Conservation (phyloP, 805 yeast species). For the Lachancea waltii region DNA sequence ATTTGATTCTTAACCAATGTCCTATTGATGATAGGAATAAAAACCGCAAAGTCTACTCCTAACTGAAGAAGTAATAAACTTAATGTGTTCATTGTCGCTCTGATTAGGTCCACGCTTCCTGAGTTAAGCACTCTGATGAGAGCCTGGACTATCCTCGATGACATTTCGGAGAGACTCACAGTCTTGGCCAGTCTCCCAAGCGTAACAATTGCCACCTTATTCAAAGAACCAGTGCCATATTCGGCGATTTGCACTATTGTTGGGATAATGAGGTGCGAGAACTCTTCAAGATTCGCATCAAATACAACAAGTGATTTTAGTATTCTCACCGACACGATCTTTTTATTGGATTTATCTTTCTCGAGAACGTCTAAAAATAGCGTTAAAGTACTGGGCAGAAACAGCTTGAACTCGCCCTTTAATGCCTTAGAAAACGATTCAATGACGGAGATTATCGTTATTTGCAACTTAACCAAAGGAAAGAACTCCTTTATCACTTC, state of each 20-base stretch:
- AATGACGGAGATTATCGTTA: constrained; percentile 69
- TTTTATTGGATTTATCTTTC: constrained; percentile 55
- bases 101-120: constrained; percentile 52
- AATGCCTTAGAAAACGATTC: constrained; percentile 81
- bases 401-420: constrained; percentile 86
- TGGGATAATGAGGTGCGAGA: constrained; percentile 81
- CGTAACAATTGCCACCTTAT: constrained; percentile 72
- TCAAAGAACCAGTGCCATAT: constrained; percentile 48
- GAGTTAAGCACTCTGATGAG: constrained; percentile 57
- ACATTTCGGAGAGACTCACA: constrained; percentile 75
- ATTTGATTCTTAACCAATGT: constrained; percentile 56
- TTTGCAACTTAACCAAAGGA: constrained; percentile 54
- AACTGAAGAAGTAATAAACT: constrained; percentile 73
- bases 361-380: constrained; percentile 71
- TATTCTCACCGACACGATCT: constrained; percentile 62
- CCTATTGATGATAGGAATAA: constrained; percentile 74
- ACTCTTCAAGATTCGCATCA: constrained; percentile 84
- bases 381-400: constrained; percentile 71
- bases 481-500: constrained; percentile 71
- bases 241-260: constrained; percentile 78
- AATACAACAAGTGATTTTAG: constrained; percentile 78
- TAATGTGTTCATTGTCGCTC: constrained; percentile 68
- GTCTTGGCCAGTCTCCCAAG: constrained; percentile 73
- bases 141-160: constrained; percentile 86
- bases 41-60: constrained; percentile 78